These are phyloP conservation scores for Suillus discolor DNA, from an alignment of 768 basidiomycete species.

Conservation along the genomic window DNA sequence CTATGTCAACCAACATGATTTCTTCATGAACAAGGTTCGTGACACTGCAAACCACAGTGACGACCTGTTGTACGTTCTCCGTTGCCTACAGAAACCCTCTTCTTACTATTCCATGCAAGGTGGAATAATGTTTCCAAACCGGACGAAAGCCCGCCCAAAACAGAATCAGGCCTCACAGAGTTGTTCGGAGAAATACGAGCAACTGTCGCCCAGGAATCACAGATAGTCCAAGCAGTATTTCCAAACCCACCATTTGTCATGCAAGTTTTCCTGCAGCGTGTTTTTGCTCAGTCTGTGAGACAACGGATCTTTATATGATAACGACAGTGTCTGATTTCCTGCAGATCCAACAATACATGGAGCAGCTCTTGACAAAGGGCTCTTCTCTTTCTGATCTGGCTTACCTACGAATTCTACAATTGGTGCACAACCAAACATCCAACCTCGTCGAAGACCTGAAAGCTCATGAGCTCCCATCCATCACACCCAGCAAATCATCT, in stretches of 20 bases:
- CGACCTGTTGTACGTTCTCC: constrained; percentile 50
- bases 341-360: constrained; percentile 97
- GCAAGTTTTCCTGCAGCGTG: constrained; percentile 96
- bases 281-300: constrained; percentile 95
- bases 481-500: constrained; percentile 59
- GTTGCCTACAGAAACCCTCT: not conserved
- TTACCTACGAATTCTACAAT: constrained; percentile 87
- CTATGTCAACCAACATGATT: constrained; percentile 99
- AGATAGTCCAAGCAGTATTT: constrained; percentile 98
- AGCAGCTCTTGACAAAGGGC: constrained; percentile 80
- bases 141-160: constrained; percentile 71
- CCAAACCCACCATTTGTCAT: constrained; percentile 95
- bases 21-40: constrained; percentile 94
- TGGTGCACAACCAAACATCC: constrained; percentile 81
- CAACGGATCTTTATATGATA: constrained; percentile 5
- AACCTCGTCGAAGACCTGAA: constrained; percentile 89
- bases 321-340: constrained; percentile 11
- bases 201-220: constrained; percentile 93
- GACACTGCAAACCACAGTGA: constrained; percentile 59
- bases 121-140: constrained; percentile 86
- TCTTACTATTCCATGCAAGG: constrained; percentile 41
- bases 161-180: constrained; percentile 76
- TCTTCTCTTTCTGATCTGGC: constrained; percentile 81
- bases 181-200: constrained; percentile 85
- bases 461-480: constrained; percentile 79